A percentile compares a stretch with the other conserved stretches of the same genome.
Conservation (phyloP, 83 land plant genomes). For the Picea mariana region DNA sequence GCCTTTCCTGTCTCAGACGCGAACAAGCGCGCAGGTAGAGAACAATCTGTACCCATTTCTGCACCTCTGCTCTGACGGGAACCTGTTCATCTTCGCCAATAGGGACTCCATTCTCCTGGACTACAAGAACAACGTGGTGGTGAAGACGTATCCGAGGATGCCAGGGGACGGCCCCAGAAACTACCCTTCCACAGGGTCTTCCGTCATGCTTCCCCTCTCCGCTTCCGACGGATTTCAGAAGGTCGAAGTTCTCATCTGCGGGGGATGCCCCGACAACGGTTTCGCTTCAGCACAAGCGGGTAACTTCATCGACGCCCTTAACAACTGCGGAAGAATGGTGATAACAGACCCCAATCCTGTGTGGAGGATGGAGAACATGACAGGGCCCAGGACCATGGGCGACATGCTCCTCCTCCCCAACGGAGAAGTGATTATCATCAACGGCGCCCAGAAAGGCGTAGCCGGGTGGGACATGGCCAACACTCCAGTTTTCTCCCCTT, state of each 20-base stretch:
- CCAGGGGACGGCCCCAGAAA: slow-evolving; percentile 33
- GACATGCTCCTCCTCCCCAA: too few relatives aligned
- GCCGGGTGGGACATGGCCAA: too few relatives aligned
- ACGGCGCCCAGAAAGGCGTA: too few relatives aligned
- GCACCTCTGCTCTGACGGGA: slow-evolving; percentile 59
- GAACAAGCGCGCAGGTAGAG: not conserved
- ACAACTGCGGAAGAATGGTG: slow-evolving; percentile 44
- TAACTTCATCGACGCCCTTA: not conserved
- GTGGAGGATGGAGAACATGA: slow-evolving; percentile 15
- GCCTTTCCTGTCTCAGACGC: slow-evolving; percentile 30
- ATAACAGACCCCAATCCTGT: not conserved
- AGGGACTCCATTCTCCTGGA: slow-evolving; percentile 53
- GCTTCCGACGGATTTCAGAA: too few relatives aligned
- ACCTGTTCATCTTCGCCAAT: slow-evolving; percentile 75
- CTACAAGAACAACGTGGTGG: slow-evolving; percentile 26
- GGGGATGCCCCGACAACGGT: too few relatives aligned
- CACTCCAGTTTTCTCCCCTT: not conserved
- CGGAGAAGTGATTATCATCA: too few relatives aligned
- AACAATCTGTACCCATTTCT: slow-evolving; percentile 1
- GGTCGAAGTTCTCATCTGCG: too few relatives aligned
- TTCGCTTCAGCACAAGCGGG: too few relatives aligned
- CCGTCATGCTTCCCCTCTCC: slow-evolving; percentile 58
- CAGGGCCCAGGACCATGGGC: too few relatives aligned
- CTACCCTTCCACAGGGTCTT: slow-evolving; percentile 67
- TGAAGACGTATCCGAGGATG: too few relatives aligned